Evolutionary conservation across 1,284 basidiomycete species (phyloP).

Genomic region (Sporisorium iseilematis-ciliati): DNA sequence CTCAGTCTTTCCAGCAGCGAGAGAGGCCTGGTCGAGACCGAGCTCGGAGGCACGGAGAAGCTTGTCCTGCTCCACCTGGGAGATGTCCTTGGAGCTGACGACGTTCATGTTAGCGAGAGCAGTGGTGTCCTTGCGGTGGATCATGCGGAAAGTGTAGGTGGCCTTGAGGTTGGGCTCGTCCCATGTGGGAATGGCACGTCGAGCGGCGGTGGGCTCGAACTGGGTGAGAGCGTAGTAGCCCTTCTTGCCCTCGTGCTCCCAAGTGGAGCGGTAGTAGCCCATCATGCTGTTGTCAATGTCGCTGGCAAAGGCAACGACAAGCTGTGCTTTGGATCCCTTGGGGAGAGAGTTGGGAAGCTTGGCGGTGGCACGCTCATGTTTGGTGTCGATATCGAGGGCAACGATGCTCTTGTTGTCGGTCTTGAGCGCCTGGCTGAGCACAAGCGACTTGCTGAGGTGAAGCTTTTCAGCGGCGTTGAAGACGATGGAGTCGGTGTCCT

Average conservation of each 20-base stretch:
- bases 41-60: constrained; percentile 74
- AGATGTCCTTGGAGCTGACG: constrained; percentile 48
- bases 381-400: constrained; percentile 71
- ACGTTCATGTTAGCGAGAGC: constrained; percentile 83
- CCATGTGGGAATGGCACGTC: constrained; percentile 77
- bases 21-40: constrained; percentile 75
- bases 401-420: constrained; percentile 73
- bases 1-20: constrained; percentile 71
- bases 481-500: constrained; percentile 73
- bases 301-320: constrained; percentile 61
- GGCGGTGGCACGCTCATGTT: constrained; percentile 62
- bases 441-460: constrained; percentile 77
- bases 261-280: constrained; percentile 70
- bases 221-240: constrained; percentile 66
- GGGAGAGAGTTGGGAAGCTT: constrained; percentile 58
- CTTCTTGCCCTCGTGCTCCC: constrained; percentile 71
- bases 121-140: constrained; percentile 79
- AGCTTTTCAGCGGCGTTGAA: constrained; percentile 75
- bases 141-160: constrained; percentile 83
- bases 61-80: constrained; percentile 56
- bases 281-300: constrained; percentile 66
- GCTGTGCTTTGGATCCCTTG: constrained; percentile 59
- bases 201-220: constrained; percentile 84
- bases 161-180: constrained; percentile 94
- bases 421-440: constrained; percentile 77